These are phyloP conservation scores for Fusarium aywerte DNA, from an alignment of 2,329 filamentous ascomycete species.

Conservation along the genomic window DNA sequence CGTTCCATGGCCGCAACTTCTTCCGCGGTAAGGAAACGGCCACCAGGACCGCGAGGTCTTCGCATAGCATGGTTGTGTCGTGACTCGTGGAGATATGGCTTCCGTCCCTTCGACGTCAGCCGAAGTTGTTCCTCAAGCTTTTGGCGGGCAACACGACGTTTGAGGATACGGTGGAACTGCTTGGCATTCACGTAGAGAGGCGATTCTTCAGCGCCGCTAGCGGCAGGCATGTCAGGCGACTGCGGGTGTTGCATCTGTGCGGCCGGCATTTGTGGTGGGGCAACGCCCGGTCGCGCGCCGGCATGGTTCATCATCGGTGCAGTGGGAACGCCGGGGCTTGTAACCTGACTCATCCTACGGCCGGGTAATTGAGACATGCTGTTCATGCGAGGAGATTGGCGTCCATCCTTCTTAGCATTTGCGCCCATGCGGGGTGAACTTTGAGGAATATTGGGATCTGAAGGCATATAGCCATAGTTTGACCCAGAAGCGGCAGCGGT, in stretches of 20 bases:
- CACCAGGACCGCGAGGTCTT: slow-evolving; percentile 89
- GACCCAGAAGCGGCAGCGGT: slow-evolving; percentile 92
- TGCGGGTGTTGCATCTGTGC: slow-evolving; percentile 75
- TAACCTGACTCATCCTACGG: slow-evolving; percentile 80
- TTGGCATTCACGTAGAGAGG: slow-evolving; percentile 98
- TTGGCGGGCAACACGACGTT: slow-evolving; percentile 91
- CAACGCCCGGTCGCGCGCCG: slow-evolving; percentile 60
- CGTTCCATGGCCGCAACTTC: slow-evolving; percentile 92
- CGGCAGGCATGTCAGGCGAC: slow-evolving; percentile 81
- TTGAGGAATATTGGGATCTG: slow-evolving; percentile 74
- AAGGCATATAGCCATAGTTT: slow-evolving; percentile 76
- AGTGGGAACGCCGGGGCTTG: slow-evolving; percentile 78
- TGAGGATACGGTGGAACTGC: slow-evolving; percentile 96
- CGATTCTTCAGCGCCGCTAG: slow-evolving; percentile 82
- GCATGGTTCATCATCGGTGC: slow-evolving; percentile 80
- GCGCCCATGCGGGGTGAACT: slow-evolving; percentile 82
- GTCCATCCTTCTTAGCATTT: slow-evolving; percentile 77
- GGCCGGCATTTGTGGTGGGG: slow-evolving; percentile 69
- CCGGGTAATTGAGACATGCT: slow-evolving; percentile 68
- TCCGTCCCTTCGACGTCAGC: slow-evolving; percentile 92
- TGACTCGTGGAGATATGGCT: slow-evolving; percentile 97
- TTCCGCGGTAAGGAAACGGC: slow-evolving; percentile 94
- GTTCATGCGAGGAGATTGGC: slow-evolving; percentile 81
- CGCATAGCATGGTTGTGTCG: slow-evolving; percentile 99
- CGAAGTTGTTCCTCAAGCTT: slow-evolving; percentile 92